These are phyloP conservation scores for Wickerhamiella siamensis DNA, from an alignment of 805 yeast genomes.

Conservation along the genomic window DNA sequence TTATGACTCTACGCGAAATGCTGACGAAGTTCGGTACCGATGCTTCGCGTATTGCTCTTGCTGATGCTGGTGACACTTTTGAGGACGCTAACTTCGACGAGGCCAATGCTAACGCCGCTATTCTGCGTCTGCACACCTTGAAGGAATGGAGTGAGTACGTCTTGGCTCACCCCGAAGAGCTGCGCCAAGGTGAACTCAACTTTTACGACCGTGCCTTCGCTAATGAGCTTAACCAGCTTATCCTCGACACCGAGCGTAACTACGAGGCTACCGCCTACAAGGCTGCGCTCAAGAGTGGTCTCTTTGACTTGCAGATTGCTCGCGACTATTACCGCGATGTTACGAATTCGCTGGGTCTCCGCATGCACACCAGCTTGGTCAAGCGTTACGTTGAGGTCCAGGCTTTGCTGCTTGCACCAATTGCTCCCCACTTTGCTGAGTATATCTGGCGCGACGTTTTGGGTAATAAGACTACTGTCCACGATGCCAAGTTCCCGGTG, in stretches of 20 bases:
- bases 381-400: conserved; percentile 75
- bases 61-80: conserved; percentile 94
- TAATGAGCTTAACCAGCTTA: conserved; percentile 76
- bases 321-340: conserved; percentile 94
- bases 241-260: conserved; percentile 57
- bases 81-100: conserved; percentile 99
- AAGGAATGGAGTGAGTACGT: conserved; percentile 92
- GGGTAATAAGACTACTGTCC: conserved; percentile 50
- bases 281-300: conserved; percentile 76
- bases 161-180: conserved; percentile 34
- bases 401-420: conserved; percentile 70
- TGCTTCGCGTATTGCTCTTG: conserved; percentile 91
- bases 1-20: conserved; percentile 75
- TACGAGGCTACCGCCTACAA: conserved; percentile 68
- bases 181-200: conserved; percentile 38
- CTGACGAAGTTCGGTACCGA: conserved; percentile 90
- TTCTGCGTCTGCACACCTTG: conserved; percentile 77
- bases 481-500: conserved; percentile 61
- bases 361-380: conserved; percentile 74
- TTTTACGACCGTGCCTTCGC: conserved; percentile 86
- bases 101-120: conserved; percentile 91
- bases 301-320: conserved; percentile 87
- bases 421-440: conserved; percentile 94
- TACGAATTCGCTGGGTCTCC: conserved; percentile 29
- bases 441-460: conserved; percentile 74